Conservation (phyloP, 768 basidiomycete genomes). For the Hypholoma sublateritium region DNA sequence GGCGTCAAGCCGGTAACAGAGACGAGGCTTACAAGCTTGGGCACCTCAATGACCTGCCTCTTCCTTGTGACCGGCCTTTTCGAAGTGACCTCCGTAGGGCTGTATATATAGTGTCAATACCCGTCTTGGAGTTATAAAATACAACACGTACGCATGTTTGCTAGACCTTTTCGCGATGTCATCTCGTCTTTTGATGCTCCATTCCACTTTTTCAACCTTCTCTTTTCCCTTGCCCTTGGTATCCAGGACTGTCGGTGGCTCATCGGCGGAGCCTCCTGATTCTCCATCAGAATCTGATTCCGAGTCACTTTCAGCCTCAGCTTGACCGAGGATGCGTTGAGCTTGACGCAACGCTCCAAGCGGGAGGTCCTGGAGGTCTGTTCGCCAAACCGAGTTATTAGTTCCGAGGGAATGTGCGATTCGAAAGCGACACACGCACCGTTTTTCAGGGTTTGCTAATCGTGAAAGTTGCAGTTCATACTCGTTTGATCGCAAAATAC, state of each 20-base stretch:
- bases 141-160: slow-evolving; percentile 83
- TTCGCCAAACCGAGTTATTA: neutral
- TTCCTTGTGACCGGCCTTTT: slow-evolving; percentile 81
- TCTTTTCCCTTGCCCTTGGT: slow-evolving; percentile 31
- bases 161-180: slow-evolving; percentile 60
- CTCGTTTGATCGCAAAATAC: neutral
- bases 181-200: slow-evolving; percentile 40
- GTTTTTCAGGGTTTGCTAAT: slow-evolving; percentile 25
- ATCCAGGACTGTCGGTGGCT: slow-evolving; percentile 10
- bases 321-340: slow-evolving; percentile 51
- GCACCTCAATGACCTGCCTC: slow-evolving; percentile 66
- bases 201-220: slow-evolving; percentile 37
- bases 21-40: slow-evolving; percentile 51
- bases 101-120: slow-evolving; percentile 25
- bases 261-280: slow-evolving; percentile 13
- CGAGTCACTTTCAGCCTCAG: slow-evolving; percentile 35
- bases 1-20: neutral
- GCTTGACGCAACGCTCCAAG: slow-evolving; percentile 66
- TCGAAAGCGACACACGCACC: slow-evolving; percentile 15
- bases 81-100: slow-evolving; percentile 80
- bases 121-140: neutral
- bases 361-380: slow-evolving; percentile 62
- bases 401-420: neutral
- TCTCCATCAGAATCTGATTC: slow-evolving; percentile 33
- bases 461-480: neutral